Conservation (phyloP, 1,284 basidiomycete species). For the Ustanciosporium gigantosporum region DNA sequence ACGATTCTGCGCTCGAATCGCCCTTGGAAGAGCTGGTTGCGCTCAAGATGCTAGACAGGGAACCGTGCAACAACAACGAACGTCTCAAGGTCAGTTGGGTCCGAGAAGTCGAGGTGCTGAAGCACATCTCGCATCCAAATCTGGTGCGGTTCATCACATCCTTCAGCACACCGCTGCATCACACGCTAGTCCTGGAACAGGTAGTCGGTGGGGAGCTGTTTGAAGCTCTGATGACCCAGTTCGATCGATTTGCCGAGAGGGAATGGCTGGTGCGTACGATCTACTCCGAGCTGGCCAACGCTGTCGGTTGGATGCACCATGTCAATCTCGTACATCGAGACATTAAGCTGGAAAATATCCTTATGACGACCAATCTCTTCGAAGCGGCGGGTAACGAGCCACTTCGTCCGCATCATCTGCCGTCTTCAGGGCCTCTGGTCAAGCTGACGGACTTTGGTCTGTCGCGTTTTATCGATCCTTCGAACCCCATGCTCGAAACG, state of each 20-base stretch:
- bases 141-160: conserved; percentile 76
- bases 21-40: conserved; percentile 68
- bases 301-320: conserved; percentile 86
- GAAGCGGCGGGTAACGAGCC: conserved; percentile 1
- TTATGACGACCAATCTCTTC: conserved; percentile 49
- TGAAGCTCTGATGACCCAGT: conserved; percentile 71
- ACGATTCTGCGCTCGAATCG: neutral
- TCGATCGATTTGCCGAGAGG: conserved; percentile 65
- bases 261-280: conserved; percentile 74
- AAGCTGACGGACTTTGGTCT: conserved; percentile 90
- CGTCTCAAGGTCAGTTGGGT: conserved; percentile 81
- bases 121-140: conserved; percentile 82
- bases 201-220: conserved; percentile 82
- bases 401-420: conserved; percentile 51
- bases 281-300: conserved; percentile 77
- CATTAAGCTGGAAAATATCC: conserved; percentile 80
- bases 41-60: conserved; percentile 78
- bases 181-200: conserved; percentile 80
- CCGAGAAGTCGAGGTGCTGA: conserved; percentile 82
- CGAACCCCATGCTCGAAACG: conserved; percentile 74
- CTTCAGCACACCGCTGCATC: conserved; percentile 74
- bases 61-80: conserved; percentile 67
- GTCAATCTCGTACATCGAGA: conserved; percentile 86
- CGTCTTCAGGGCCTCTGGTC: conserved; percentile 68
- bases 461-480: conserved; percentile 78